Evolutionary conservation across 768 basidiomycete species (phyloP).

Genomic region (Rhodocollybia butyracea): DNA sequence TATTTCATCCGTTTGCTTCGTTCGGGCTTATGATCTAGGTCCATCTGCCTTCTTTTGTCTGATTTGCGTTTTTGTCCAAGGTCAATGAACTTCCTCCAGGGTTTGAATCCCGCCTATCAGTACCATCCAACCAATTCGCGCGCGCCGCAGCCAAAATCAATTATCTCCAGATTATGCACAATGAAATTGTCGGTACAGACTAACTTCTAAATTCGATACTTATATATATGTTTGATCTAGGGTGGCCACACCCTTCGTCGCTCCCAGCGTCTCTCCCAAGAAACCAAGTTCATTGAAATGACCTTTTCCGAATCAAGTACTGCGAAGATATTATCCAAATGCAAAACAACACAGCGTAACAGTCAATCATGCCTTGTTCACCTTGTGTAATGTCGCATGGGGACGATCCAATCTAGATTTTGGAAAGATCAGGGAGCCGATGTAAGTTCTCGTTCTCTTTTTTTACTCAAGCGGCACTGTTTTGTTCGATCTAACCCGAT

Average conservation of each 20-base stretch:
- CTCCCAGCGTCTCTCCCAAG: constrained; percentile 31
- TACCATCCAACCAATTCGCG: constrained; percentile 17
- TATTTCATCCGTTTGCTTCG: no score
- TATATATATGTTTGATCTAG: constrained; percentile 19
- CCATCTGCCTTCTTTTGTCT: background rate
- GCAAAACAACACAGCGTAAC: constrained; percentile 60
- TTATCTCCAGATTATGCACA: constrained; percentile 37
- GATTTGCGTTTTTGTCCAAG: constrained; percentile 2
- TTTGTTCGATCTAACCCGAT: background rate
- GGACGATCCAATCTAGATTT: constrained; percentile 23
- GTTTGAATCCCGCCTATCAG: constrained; percentile 23
- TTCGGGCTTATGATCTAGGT: no score
- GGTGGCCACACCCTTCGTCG: constrained; percentile 57
- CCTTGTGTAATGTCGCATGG: constrained; percentile 59
- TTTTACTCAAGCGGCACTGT: background rate
- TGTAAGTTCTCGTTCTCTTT: constrained; percentile 11
- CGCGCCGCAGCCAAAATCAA: constrained; percentile 46
- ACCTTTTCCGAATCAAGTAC: constrained; percentile 30
- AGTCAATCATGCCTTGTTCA: constrained; percentile 57
- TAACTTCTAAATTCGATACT: background rate
- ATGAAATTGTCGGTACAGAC: background rate
- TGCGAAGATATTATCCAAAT: constrained; percentile 46
- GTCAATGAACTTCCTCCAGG: constrained; percentile 20
- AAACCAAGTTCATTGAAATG: constrained; percentile 28
- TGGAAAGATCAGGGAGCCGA: constrained; percentile 22